Conservation (phyloP, 768 basidiomycete genomes). For the Tricholoma hemisulphureum region DNA sequence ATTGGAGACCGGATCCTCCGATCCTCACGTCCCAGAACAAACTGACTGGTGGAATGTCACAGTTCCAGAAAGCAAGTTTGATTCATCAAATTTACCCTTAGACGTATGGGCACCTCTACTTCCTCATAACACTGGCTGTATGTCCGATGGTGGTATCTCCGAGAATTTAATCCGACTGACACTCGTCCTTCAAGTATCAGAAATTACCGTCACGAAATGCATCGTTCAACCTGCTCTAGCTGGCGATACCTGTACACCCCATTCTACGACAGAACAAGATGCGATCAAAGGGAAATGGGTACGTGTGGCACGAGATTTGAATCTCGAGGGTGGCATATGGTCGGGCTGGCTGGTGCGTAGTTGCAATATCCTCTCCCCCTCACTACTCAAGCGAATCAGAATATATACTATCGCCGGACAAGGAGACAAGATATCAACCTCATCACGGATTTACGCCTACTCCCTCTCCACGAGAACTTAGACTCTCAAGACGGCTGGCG, state of each 20-base stretch:
- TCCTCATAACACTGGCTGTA: slow-evolving; percentile 74
- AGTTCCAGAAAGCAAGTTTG: slow-evolving; percentile 38
- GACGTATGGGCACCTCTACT: slow-evolving; percentile 79
- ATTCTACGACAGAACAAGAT: slow-evolving; percentile 68
- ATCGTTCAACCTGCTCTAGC: slow-evolving; percentile 57
- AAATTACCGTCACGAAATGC: slow-evolving; percentile 72
- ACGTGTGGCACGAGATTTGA: slow-evolving; percentile 78
- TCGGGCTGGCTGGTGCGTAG: slow-evolving; percentile 54
- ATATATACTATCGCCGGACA: slow-evolving; percentile 84
- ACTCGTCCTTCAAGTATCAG: slow-evolving; percentile 58
- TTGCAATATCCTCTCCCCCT: not conserved
- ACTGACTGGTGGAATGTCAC: slow-evolving; percentile 76
- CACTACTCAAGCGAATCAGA: slow-evolving; percentile 25
- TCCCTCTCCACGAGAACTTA: slow-evolving; percentile 54
- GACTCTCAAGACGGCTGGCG: slow-evolving; percentile 56
- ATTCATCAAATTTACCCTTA: slow-evolving; percentile 71
- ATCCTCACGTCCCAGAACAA: slow-evolving; percentile 20
- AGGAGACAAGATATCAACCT: slow-evolving; percentile 79
- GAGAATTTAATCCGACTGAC: not conserved
- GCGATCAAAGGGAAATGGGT: slow-evolving; percentile 88
- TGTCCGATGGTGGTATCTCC: slow-evolving; percentile 25
- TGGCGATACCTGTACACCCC: slow-evolving; percentile 64
- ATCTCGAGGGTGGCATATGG: slow-evolving; percentile 56
- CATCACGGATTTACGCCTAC: slow-evolving; percentile 68
- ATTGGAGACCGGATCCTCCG: slow-evolving; percentile 6